These are phyloP conservation scores for Phlyctochytrium bullatum DNA, from an alignment of 192 early-diverging fungal species.

Conservation along the genomic window DNA sequence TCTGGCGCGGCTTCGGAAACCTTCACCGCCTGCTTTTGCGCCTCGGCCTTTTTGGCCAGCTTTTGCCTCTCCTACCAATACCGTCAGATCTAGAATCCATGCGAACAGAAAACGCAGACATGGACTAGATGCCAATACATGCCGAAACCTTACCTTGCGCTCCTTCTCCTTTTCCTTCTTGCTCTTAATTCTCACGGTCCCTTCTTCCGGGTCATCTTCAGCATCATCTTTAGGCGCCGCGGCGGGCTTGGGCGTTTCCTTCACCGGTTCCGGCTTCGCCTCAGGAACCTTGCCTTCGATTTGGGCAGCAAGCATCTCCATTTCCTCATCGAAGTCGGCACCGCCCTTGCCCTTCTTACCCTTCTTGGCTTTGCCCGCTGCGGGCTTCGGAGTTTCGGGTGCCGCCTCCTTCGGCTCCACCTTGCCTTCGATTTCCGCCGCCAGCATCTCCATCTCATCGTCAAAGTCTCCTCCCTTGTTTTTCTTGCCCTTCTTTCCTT, in stretches of 20 bases:
- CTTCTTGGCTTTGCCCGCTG: neutral
- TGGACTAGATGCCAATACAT: constrained; percentile 2
- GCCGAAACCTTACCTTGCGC: constrained; percentile 54
- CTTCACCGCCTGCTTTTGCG: constrained; percentile 23
- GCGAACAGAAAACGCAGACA: neutral
- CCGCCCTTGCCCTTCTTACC: neutral
- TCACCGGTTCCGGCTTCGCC: constrained; percentile 15
- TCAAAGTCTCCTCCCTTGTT: constrained; percentile 14
- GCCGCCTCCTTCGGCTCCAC: too few relatives aligned
- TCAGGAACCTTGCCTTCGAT: constrained; percentile 12
- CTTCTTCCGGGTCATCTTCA: constrained; percentile 43
- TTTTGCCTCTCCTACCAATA: constrained; percentile 63
- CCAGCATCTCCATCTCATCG: constrained; percentile 14
- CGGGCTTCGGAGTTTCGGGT: too few relatives aligned
- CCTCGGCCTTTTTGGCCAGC: constrained; percentile 67
- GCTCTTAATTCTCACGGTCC: constrained; percentile 59
- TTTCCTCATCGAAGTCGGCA: neutral
- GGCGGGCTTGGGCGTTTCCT: constrained; percentile 24
- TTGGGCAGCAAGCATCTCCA: constrained; percentile 20
- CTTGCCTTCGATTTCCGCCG: neutral
- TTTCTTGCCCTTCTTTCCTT: constrained; percentile 29
- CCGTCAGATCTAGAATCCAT: too few relatives aligned
- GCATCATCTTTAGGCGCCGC: constrained; percentile 20
- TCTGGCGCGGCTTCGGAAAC: constrained; percentile 12
- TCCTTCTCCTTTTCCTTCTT: constrained; percentile 88